phyloP scores from a whole-genome alignment of 2,329 filamentous ascomycete genomes.

The Cercospora nicotianae region DNA sequence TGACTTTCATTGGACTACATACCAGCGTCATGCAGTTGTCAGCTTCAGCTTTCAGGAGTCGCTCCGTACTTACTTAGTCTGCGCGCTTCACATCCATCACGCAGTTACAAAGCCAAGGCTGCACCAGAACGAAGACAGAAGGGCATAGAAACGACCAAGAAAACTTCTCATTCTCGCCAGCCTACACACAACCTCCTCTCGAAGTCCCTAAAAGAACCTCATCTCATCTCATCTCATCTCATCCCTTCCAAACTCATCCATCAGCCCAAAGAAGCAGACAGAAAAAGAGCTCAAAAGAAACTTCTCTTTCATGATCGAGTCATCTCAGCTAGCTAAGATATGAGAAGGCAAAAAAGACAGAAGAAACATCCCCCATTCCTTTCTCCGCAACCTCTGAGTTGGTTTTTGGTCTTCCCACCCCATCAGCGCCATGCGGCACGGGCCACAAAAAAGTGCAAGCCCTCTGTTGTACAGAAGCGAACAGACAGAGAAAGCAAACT shows the following conservation, averaged over 20 bases:
- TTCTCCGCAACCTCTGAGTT: neutral
- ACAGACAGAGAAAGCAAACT: slow-evolving; percentile 15
- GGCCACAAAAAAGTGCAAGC: slow-evolving; percentile 5
- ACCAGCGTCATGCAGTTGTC: neutral
- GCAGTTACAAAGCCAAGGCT: neutral
- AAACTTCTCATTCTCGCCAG: neutral
- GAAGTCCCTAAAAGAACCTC: neutral
- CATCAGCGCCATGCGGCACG: slow-evolving; percentile 23
- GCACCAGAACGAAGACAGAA: neutral
- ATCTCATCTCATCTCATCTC: neutral
- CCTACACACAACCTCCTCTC: neutral
- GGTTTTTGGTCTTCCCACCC: neutral
- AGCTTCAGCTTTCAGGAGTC: neutral
- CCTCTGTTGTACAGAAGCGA: slow-evolving; percentile 27
- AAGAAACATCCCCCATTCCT: neutral
- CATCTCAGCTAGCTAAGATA: neutral
- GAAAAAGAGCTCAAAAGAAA: neutral
- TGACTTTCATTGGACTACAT: neutral
- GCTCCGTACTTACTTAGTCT: neutral
- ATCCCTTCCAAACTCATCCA: neutral
- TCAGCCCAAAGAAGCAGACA: neutral
- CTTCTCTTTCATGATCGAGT: neutral
- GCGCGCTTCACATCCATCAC: neutral
- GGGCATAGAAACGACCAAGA: neutral
- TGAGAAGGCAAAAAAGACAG: neutral